A percentile compares a stretch with the other conserved stretches of the same genome.
phyloP scores from a whole-genome alignment of 306 rosid genomes.

The Trifolium fragiferum region DNA sequence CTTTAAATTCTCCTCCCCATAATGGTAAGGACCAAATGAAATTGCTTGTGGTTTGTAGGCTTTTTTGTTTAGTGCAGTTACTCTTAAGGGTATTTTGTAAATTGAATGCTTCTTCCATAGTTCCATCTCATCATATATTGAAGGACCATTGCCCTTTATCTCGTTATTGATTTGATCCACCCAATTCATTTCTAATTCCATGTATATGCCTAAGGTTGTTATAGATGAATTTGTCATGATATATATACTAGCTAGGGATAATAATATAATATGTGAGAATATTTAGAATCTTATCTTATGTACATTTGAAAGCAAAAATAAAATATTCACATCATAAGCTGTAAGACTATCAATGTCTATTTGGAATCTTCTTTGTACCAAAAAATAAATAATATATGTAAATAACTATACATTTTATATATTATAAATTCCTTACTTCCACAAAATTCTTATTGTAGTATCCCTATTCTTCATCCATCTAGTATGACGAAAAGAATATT shows the following conservation, averaged over 20 bases:
- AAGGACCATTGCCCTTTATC: constrained; percentile 20
- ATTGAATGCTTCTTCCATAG: constrained; percentile 59
- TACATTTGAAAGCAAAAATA: background rate
- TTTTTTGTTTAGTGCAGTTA: constrained; percentile 27
- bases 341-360: constrained; percentile 8
- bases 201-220: background rate
- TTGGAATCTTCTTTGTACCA: background rate
- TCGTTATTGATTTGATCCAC: constrained; percentile 41
- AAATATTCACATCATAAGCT: constrained; percentile 6
- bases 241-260: constrained; percentile 1
- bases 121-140: constrained; percentile 17
- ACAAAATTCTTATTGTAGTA: background rate
- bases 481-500: constrained; percentile 41
- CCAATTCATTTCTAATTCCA: constrained; percentile 45
- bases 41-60: constrained; percentile 58
- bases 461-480: background rate
- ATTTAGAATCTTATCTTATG: constrained; percentile 22
- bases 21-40: constrained; percentile 66
- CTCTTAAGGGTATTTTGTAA: constrained; percentile 48
- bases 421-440: constrained; percentile 34
- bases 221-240: background rate
- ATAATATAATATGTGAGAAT: background rate
- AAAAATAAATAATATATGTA: background rate
- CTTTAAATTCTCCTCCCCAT: constrained; percentile 6
- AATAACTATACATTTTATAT: background rate